Evolutionary conservation across 106 monocot species (phyloP).

Genomic region (Chionographis japonica): DNA sequence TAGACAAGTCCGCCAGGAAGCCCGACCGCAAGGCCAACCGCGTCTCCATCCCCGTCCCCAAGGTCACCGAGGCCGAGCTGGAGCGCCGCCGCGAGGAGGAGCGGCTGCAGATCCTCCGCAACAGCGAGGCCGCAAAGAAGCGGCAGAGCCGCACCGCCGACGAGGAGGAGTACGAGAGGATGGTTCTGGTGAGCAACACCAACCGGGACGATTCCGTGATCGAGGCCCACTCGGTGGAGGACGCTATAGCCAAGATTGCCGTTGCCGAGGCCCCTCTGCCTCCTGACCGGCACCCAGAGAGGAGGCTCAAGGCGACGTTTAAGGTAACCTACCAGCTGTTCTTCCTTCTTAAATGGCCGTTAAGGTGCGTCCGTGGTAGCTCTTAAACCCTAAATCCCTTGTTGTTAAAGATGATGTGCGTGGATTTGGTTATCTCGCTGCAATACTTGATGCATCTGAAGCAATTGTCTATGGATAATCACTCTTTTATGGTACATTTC

Average conservation of each 20-base stretch:
- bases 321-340: constrained; percentile 23
- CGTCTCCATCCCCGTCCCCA: constrained; percentile 74
- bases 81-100: constrained; percentile 62
- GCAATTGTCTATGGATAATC: too few relatives aligned
- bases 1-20: constrained; percentile 52
- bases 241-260: constrained; percentile 67
- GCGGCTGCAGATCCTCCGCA: constrained; percentile 30
- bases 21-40: constrained; percentile 77
- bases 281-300: constrained; percentile 83
- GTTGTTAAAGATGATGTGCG: too few relatives aligned
- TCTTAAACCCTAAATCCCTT: too few relatives aligned
- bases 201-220: constrained; percentile 86
- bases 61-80: constrained; percentile 70
- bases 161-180: constrained; percentile 89
- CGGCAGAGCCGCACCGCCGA: constrained; percentile 60
- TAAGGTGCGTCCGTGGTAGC: constrained; percentile 14
- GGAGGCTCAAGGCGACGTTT: constrained; percentile 81
- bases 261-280: constrained; percentile 45
- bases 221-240: constrained; percentile 83
- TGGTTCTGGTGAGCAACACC: constrained; percentile 78
- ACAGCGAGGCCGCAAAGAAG: constrained; percentile 75
- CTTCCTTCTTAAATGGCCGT: too few relatives aligned
- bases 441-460: too few relatives aligned
- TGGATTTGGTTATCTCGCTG: too few relatives aligned
- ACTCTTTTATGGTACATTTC: too few relatives aligned